phyloP scores from a whole-genome alignment of 2,329 filamentous ascomycete genomes.

The Epichloe aotearoae region DNA sequence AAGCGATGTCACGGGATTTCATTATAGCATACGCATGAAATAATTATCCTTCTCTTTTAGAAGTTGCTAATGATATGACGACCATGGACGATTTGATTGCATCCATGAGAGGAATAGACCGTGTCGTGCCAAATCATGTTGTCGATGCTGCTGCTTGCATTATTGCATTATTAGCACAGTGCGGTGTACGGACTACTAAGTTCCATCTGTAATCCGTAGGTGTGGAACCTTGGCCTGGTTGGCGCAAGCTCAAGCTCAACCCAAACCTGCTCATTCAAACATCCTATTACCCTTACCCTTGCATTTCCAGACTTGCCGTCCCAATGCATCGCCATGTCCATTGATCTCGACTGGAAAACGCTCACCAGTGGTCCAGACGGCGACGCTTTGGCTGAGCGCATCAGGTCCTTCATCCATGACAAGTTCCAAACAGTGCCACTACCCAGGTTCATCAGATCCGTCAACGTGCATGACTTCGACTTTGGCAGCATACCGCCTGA shows the following conservation, averaged over 20 bases:
- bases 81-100: background rate
- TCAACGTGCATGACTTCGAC: conserved; percentile 86
- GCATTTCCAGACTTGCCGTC: no score
- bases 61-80: background rate
- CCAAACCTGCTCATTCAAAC: background rate
- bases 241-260: background rate
- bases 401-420: conserved; percentile 87
- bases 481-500: conserved; percentile 75
- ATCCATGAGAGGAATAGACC: no score
- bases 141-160: no score
- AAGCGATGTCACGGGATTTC: background rate
- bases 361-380: conserved; percentile 85
- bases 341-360: conserved; percentile 93
- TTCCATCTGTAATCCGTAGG: background rate
- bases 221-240: background rate
- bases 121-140: no score
- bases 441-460: conserved; percentile 91
- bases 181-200: no score
- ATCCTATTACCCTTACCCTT: background rate
- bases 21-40: background rate
- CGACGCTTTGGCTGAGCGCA: conserved; percentile 66
- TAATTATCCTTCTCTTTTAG: background rate
- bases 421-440: conserved; percentile 88
- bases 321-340: conserved; percentile 54
- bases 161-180: no score